Conservation (phyloP, 768 basidiomycete species). For the Leucogyrophana mollusca region DNA sequence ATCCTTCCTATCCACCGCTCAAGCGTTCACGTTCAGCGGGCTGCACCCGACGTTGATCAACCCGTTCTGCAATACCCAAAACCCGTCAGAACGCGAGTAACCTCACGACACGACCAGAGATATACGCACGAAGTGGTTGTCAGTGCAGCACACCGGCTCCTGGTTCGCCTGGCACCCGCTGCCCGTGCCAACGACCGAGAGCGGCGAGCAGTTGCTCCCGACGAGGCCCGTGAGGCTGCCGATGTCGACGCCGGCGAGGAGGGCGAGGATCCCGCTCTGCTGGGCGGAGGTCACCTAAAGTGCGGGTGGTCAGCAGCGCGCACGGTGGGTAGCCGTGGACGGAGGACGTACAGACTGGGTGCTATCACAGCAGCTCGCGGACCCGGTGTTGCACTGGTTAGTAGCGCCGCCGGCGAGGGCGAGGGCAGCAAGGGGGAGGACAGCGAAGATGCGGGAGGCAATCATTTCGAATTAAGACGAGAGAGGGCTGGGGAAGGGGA, state of each 20-base stretch:
- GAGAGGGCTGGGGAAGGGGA: too few species aligned
- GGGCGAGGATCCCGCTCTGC: not conserved
- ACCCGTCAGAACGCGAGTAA: too few species aligned
- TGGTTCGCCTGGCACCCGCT: slow-evolving; percentile 13
- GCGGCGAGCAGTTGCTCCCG: slow-evolving; percentile 17
- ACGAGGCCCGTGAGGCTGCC: slow-evolving; percentile 5
- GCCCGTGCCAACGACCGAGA: slow-evolving; percentile 19
- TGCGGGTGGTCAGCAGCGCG: not conserved
- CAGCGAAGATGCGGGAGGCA: slow-evolving; percentile 7
- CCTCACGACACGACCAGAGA: too few species aligned
- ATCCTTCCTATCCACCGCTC: too few species aligned
- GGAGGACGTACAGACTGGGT: slow-evolving; percentile 13
- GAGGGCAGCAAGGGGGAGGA: slow-evolving; percentile 16
- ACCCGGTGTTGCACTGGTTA: slow-evolving; percentile 20
- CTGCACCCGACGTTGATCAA: slow-evolving; percentile 25
- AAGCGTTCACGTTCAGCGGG: slow-evolving; percentile 10
- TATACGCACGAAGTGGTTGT: not conserved
- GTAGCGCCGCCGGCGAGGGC: slow-evolving; percentile 20
- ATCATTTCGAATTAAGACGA: too few species aligned
- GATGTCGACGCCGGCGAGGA: slow-evolving; percentile 8
- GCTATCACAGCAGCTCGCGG: slow-evolving; percentile 19
- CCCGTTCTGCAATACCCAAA: slow-evolving; percentile 15
- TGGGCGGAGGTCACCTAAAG: slow-evolving; percentile 7
- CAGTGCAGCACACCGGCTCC: slow-evolving; percentile 22
- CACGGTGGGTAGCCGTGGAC: not conserved